Conservation (phyloP, 2,329 filamentous ascomycete genomes). For the Alternaria consortialis region DNA sequence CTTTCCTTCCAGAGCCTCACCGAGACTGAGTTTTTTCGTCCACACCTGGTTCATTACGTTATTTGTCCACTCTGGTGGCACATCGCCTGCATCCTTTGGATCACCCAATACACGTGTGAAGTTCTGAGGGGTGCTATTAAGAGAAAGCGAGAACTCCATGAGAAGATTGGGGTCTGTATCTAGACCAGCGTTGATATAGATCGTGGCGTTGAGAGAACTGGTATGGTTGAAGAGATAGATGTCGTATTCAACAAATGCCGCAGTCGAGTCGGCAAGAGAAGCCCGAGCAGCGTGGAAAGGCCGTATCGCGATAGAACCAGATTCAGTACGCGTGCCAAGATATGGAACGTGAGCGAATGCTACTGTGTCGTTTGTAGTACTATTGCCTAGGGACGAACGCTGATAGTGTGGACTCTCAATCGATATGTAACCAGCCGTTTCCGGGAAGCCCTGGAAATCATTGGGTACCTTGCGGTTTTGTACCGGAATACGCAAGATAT, state of each 20-base stretch:
- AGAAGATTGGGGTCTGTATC: constrained; percentile 58
- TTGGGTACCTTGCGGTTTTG: constrained; percentile 19
- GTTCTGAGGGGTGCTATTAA: constrained; percentile 19
- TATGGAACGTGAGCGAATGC: constrained; percentile 22
- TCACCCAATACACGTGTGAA: constrained; percentile 26
- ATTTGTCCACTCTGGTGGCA: constrained; percentile 56
- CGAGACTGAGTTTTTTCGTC: constrained; percentile 29
- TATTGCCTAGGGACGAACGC: constrained; percentile 4
- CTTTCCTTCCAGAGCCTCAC: constrained; percentile 23
- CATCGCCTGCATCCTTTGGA: constrained; percentile 46
- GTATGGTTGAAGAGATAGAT: constrained; percentile 28
- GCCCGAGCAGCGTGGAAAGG: constrained; percentile 21
- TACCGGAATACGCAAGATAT: constrained; percentile 27
- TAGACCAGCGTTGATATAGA: constrained; percentile 47
- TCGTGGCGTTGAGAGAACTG: constrained; percentile 40
- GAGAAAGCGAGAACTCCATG: constrained; percentile 57
- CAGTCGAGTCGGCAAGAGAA: constrained; percentile 17
- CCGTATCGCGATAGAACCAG: constrained; percentile 26
- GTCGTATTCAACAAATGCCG: constrained; percentile 22
- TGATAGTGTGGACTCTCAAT: constrained; percentile 31
- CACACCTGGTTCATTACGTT: constrained; percentile 28
- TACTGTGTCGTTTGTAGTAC: constrained; percentile 7
- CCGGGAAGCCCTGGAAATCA: constrained; percentile 27
- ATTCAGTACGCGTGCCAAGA: constrained; percentile 26
- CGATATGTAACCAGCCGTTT: constrained; percentile 25